phyloP scores from a whole-genome alignment of 2,329 filamentous ascomycete genomes.

The Pyricularia sp. region DNA sequence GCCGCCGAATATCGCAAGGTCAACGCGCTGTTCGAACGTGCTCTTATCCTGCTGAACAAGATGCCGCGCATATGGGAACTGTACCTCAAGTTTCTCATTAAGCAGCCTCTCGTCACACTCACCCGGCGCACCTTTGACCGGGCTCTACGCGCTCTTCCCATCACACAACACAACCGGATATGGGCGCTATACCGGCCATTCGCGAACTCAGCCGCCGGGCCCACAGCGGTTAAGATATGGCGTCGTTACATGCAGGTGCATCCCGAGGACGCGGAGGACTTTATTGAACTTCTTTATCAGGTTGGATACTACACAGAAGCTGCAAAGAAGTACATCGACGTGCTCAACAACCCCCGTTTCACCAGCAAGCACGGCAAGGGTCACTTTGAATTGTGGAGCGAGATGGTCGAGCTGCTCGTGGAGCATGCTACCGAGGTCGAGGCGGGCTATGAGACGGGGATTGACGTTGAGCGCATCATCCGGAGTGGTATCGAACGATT shows the following conservation, averaged over 20 bases:
- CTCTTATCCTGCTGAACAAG: slow-evolving; percentile 89
- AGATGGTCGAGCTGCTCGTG: slow-evolving; percentile 93
- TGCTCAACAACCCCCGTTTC: slow-evolving; percentile 85
- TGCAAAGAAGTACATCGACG: slow-evolving; percentile 80
- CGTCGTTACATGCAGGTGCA: slow-evolving; percentile 94
- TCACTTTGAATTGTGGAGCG: slow-evolving; percentile 93
- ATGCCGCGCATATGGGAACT: slow-evolving; percentile 99
- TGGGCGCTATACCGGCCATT: slow-evolving; percentile 90
- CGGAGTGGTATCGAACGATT: slow-evolving; percentile 86
- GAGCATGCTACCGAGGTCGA: slow-evolving; percentile 82
- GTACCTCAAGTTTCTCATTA: slow-evolving; percentile 83
- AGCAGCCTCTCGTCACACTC: slow-evolving; percentile 83
- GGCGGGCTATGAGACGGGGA: slow-evolving; percentile 68
- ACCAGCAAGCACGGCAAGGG: slow-evolving; percentile 90
- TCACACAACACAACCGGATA: slow-evolving; percentile 92
- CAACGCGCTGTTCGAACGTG: slow-evolving; percentile 88
- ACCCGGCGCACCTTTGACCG: slow-evolving; percentile 87
- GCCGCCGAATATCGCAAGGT: slow-evolving; percentile 82
- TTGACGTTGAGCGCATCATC: slow-evolving; percentile 87
- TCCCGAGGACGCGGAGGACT: slow-evolving; percentile 90
- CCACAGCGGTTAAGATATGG: slow-evolving; percentile 91
- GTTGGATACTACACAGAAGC: slow-evolving; percentile 84
- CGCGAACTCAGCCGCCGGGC: slow-evolving; percentile 79
- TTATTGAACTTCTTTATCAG: slow-evolving; percentile 78
- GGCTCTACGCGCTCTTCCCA: slow-evolving; percentile 79